Evolutionary conservation across 805 yeast species (phyloP).

Genomic region (Teunomyces atbi): DNA sequence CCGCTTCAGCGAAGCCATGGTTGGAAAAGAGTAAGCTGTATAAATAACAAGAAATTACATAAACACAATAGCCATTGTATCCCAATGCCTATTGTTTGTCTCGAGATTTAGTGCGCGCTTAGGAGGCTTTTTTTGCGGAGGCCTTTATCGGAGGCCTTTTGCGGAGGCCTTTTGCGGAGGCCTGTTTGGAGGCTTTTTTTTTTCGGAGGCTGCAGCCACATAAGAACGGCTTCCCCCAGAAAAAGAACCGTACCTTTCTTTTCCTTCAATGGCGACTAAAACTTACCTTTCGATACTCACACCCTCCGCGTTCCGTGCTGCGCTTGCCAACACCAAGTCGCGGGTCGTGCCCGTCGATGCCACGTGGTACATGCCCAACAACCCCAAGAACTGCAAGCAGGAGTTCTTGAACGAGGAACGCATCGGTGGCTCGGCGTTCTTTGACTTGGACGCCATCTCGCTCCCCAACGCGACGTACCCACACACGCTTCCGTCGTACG

Average conservation of each 20-base stretch:
- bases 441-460: slow-evolving; percentile 72
- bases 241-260: no score
- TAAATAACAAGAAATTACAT: background rate
- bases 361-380: slow-evolving; percentile 90
- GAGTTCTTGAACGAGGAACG: slow-evolving; percentile 58
- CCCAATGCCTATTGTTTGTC: no score
- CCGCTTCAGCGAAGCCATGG: slow-evolving; percentile 21
- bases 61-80: no score
- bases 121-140: no score
- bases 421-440: slow-evolving; percentile 64
- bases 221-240: no score
- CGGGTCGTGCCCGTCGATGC: slow-evolving; percentile 68
- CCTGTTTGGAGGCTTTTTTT: no score
- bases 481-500: slow-evolving; percentile 79
- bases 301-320: slow-evolving; percentile 12
- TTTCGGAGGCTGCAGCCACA: no score
- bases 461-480: slow-evolving; percentile 67
- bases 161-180: no score
- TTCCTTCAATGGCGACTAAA: slow-evolving; percentile 6
- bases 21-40: background rate
- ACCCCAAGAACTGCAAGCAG: slow-evolving; percentile 53
- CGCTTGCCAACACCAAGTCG: slow-evolving; percentile 5
- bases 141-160: no score
- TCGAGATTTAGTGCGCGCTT: no score
- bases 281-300: slow-evolving; percentile 11